Conservation (phyloP, 805 yeast genomes). For the Pichia phayaonensis region DNA sequence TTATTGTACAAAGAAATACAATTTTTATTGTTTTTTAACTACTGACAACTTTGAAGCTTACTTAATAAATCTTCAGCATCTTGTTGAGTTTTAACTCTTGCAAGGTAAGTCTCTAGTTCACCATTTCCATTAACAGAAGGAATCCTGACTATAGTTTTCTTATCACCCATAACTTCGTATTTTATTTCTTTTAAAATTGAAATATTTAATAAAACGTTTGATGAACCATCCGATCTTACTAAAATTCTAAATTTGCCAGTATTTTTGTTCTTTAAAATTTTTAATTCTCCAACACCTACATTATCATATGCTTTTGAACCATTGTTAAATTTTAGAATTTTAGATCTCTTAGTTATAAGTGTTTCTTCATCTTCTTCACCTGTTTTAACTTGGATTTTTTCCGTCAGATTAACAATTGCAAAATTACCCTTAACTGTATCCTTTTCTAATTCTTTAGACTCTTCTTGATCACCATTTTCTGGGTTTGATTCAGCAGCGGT, state of each 20-base stretch:
- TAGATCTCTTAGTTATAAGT: conserved; percentile 59
- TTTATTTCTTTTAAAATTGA: conserved; percentile 48
- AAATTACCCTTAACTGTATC: conserved; percentile 44
- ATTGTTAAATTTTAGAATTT: conserved; percentile 54
- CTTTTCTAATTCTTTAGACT: conserved; percentile 32
- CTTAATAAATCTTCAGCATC: conserved; percentile 52
- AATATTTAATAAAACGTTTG: conserved; percentile 67
- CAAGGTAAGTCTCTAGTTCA: conserved; percentile 56
- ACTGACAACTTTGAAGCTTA: conserved; percentile 20
- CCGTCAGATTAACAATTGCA: conserved; percentile 36
- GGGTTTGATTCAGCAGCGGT: conserved; percentile 4
- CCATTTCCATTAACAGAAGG: conserved; percentile 55
- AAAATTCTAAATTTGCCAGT: conserved; percentile 63
- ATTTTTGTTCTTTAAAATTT: conserved; percentile 53
- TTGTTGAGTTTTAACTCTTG: conserved; percentile 68
- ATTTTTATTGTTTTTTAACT: background rate
- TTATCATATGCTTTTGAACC: conserved; percentile 48
- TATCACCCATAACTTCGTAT: conserved; percentile 50
- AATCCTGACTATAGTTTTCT: conserved; percentile 58
- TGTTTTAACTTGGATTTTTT: conserved; percentile 51
- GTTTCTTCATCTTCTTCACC: conserved; percentile 82
- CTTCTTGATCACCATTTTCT: conserved; percentile 15
- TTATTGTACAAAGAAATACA: background rate
- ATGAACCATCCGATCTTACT: conserved; percentile 84
- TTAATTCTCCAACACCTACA: conserved; percentile 78